A percentile compares a stretch with the other conserved stretches of the same genome.
phyloP scores from a whole-genome alignment of 306 rosid species.

The Sechiopsis laciniata region DNA sequence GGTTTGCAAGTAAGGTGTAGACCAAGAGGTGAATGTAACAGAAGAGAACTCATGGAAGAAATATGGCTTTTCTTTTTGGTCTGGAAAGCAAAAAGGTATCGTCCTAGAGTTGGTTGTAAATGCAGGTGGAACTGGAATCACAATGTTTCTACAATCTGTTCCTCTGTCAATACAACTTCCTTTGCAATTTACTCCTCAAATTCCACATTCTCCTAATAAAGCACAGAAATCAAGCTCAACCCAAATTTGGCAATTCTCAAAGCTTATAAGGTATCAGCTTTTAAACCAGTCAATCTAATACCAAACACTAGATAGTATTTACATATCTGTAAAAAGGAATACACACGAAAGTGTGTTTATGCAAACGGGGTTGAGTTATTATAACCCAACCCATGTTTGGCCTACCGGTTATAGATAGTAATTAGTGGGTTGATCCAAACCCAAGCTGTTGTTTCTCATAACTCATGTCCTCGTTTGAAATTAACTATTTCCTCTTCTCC shows the following conservation, averaged over 20 bases:
- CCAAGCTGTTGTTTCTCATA: too few relatives aligned
- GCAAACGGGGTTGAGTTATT: too few relatives aligned
- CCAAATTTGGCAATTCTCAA: background rate
- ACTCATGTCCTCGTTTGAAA: too few relatives aligned
- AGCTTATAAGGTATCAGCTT: background rate
- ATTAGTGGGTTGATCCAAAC: too few relatives aligned
- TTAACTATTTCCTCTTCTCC: too few relatives aligned
- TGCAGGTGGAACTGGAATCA: slow-evolving; percentile 1
- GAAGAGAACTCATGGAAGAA: slow-evolving; percentile 58
- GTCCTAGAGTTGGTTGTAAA: background rate
- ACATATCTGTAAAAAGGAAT: background rate
- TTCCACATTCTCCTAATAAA: background rate
- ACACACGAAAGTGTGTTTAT: background rate
- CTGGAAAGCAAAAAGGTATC: background rate
- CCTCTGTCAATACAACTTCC: background rate
- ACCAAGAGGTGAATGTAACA: slow-evolving; percentile 29
- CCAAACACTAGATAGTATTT: background rate
- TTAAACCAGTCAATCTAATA: background rate
- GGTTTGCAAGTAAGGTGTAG: slow-evolving; percentile 29
- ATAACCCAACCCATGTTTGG: too few relatives aligned
- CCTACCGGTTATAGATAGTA: too few relatives aligned
- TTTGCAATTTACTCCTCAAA: background rate
- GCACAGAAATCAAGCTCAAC: background rate
- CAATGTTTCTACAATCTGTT: background rate
- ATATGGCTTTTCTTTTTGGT: background rate